phyloP scores from a whole-genome alignment of 345 rosid genomes.

The Gossypium raimondii region DNA sequence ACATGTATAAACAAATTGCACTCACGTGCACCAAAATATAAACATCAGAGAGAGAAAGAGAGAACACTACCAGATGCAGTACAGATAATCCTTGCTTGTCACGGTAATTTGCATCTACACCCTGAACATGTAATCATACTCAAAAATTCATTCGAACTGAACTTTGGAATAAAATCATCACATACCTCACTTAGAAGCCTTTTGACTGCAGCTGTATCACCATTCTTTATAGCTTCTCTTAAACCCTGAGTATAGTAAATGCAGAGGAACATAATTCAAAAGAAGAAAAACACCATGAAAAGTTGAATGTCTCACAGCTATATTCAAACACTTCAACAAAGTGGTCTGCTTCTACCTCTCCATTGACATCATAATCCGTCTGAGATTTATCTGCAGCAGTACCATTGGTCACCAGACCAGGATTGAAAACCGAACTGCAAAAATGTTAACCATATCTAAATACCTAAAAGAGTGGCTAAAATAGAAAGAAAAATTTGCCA shows the following conservation, averaged over 20 bases:
- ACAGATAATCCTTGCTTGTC: conserved; percentile 91
- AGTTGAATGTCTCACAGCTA: background rate
- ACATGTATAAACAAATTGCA: background rate
- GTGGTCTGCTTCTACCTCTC: conserved; percentile 57
- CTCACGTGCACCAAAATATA: background rate
- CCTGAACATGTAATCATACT: conserved; percentile 42
- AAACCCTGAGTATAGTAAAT: conserved; percentile 53
- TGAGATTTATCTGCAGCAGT: conserved; percentile 37
- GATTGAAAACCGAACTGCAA: conserved; percentile 55
- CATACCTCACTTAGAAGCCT: conserved; percentile 80
- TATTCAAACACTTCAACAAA: background rate
- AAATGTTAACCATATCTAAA: conserved; percentile 7
- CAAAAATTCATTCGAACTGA: background rate
- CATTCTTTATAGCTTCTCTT: conserved; percentile 94
- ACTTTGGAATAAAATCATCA: conserved; percentile 9
- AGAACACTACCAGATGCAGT: conserved; percentile 67
- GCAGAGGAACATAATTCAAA: background rate
- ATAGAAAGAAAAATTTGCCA: conserved; percentile 5
- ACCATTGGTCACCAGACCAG: conserved; percentile 41
- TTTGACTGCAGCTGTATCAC: conserved; percentile 66
- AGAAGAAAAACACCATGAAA: conserved; percentile 2
- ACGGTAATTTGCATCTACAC: conserved; percentile 81
- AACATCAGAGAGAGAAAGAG: conserved; percentile 4
- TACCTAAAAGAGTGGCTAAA: background rate
- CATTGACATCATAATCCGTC: conserved; percentile 73